These are phyloP conservation scores for Ogataea wickerhamii DNA, from an alignment of 805 yeast genomes.

Conservation along the genomic window DNA sequence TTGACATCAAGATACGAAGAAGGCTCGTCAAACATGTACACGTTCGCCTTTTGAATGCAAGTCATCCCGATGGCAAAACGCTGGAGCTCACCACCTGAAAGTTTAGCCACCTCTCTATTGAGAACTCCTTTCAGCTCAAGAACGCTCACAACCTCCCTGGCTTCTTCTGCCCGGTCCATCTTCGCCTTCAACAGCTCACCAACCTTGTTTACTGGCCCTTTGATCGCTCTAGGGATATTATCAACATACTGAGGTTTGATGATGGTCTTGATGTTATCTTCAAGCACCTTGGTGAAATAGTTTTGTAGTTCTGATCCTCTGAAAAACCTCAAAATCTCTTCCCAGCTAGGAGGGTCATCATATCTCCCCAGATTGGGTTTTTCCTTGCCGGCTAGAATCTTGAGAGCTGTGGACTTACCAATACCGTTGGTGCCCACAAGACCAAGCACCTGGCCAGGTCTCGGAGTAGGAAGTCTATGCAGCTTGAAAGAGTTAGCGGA, in stretches of 20 bases:
- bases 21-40: conserved; percentile 99
- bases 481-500: conserved; percentile 97
- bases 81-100: conserved; percentile 98
- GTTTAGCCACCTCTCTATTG: conserved; percentile 81
- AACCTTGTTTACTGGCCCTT: conserved; percentile 83
- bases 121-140: conserved; percentile 75
- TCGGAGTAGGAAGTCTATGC: conserved; percentile 95
- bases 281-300: conserved; percentile 89
- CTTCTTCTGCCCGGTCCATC: conserved; percentile 66
- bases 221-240: conserved; percentile 93
- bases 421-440: conserved; percentile 99
- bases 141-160: conserved; percentile 59
- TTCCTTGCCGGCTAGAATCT: conserved; percentile 95
- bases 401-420: conserved; percentile 95
- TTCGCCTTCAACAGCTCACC: conserved; percentile 77
- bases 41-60: conserved; percentile 90
- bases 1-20: conserved; percentile 97
- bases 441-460: conserved; percentile 98
- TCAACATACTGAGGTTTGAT: conserved; percentile 99
- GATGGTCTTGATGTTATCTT: conserved; percentile 92
- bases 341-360: conserved; percentile 98
- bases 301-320: conserved; percentile 98
- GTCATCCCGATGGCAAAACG: conserved; percentile 98
- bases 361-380: conserved; percentile 93
- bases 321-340: conserved; percentile 82